These are phyloP conservation scores for Chloroidium sp. DNA, from an alignment of 163 green algal genomes.

Conservation along the genomic window DNA sequence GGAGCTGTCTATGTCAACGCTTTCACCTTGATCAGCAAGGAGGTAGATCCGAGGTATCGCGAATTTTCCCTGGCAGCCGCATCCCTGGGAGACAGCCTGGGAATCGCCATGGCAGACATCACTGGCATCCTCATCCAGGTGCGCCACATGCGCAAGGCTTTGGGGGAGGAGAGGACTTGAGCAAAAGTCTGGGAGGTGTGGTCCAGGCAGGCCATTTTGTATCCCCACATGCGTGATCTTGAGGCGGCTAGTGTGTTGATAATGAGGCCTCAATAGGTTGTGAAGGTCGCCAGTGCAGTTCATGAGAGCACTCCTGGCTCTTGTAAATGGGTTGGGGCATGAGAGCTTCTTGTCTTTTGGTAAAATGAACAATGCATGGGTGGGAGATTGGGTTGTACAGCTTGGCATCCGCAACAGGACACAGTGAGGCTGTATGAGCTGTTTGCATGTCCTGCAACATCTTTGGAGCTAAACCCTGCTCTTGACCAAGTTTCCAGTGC, in stretches of 20 bases:
- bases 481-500: too few species aligned
- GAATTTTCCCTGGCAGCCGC: conserved; percentile 52
- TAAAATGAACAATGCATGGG: not conserved
- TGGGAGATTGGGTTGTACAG: not conserved
- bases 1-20: conserved; percentile 61
- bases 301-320: too few species aligned
- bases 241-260: too few species aligned
- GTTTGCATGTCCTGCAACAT: not conserved
- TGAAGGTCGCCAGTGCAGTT: too few species aligned
- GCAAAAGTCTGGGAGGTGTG: too few species aligned
- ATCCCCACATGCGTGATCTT: too few species aligned
- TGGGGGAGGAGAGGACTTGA: not conserved
- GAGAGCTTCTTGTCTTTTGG: too few species aligned
- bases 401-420: not conserved
- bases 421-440: not conserved
- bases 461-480: too few species aligned
- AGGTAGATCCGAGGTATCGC: conserved; percentile 22
- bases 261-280: too few species aligned
- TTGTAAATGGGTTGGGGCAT: too few species aligned
- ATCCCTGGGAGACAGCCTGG: conserved; percentile 46
- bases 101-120: conserved; percentile 46
- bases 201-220: too few species aligned
- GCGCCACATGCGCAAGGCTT: not conserved
- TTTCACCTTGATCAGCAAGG: conserved; percentile 44
- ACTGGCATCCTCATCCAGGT: conserved; percentile 48